Conservation (phyloP, 768 basidiomycete species). For the Agrocybe chaxingu region DNA sequence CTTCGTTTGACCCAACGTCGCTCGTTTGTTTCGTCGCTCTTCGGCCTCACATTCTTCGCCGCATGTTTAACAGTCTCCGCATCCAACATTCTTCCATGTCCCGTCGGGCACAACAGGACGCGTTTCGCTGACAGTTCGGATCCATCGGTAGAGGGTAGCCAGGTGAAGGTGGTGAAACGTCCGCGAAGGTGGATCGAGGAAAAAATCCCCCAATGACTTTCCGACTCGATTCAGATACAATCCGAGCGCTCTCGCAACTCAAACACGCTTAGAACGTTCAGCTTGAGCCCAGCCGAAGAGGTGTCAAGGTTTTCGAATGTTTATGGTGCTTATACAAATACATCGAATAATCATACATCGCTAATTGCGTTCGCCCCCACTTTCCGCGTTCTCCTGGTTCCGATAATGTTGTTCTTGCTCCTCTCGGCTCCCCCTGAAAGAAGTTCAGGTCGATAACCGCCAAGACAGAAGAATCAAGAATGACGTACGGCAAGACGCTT, state of each 20-base stretch:
- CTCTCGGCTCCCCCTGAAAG: constrained; percentile 52
- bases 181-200: constrained; percentile 85
- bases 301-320: constrained; percentile 15
- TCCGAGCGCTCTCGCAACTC: background rate
- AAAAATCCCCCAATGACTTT: constrained; percentile 35
- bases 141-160: constrained; percentile 22
- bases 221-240: background rate
- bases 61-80: constrained; percentile 78
- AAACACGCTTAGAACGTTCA: no score
- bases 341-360: constrained; percentile 23
- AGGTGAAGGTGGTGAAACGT: constrained; percentile 54
- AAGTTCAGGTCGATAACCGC: constrained; percentile 3
- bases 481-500: constrained; percentile 56
- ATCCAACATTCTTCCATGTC: constrained; percentile 77
- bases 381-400: constrained; percentile 31
- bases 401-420: constrained; percentile 59
- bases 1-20: constrained; percentile 66
- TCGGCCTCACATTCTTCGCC: constrained; percentile 77
- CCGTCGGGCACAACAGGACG: constrained; percentile 56
- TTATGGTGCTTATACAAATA: constrained; percentile 23
- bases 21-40: constrained; percentile 73
- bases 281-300: background rate
- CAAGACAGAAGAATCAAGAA: background rate
- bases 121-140: constrained; percentile 57
- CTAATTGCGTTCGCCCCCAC: constrained; percentile 18